Evolutionary conservation across 1,284 basidiomycete species (phyloP).

Genomic region (Fomitopsis palustris): DNA sequence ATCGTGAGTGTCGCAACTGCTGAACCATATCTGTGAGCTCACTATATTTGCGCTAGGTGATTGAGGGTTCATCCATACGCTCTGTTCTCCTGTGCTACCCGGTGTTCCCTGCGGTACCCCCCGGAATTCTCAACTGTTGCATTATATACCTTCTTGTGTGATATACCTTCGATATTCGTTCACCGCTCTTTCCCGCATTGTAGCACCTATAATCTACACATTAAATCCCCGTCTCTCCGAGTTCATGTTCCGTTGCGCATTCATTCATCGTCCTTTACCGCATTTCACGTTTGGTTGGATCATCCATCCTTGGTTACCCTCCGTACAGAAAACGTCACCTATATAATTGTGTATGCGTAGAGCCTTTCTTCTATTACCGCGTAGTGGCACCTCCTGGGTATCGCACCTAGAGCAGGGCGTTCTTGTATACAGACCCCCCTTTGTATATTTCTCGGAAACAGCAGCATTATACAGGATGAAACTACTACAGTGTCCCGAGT

Average conservation of each 20-base stretch:
- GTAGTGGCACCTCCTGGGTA: not conserved
- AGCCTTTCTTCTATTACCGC: not conserved
- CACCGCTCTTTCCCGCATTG: not conserved
- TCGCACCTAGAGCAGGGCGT: not conserved
- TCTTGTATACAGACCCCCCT: not conserved
- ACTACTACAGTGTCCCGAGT: not conserved
- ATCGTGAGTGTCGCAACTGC: constrained; percentile 21
- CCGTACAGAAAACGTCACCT: not conserved
- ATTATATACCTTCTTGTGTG: constrained; percentile 30
- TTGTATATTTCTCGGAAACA: not conserved
- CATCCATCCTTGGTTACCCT: not conserved
- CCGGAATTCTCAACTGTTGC: constrained; percentile 24
- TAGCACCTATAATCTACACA: not conserved
- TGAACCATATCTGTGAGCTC: not conserved
- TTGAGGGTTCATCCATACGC: constrained; percentile 14
- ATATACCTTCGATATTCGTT: constrained; percentile 17
- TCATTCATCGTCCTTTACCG: not conserved
- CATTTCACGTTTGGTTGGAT: not conserved
- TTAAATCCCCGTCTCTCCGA: not conserved
- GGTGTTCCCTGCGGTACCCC: constrained; percentile 2
- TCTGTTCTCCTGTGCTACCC: too few relatives aligned
- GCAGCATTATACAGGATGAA: not conserved
- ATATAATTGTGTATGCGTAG: constrained; percentile 8
- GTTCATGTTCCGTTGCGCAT: not conserved
- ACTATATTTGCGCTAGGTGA: constrained; percentile 6